These are phyloP conservation scores for Brachypodium distachyon DNA, from an alignment of 202 grass and related monocot genomes.

Conservation along the genomic window DNA sequence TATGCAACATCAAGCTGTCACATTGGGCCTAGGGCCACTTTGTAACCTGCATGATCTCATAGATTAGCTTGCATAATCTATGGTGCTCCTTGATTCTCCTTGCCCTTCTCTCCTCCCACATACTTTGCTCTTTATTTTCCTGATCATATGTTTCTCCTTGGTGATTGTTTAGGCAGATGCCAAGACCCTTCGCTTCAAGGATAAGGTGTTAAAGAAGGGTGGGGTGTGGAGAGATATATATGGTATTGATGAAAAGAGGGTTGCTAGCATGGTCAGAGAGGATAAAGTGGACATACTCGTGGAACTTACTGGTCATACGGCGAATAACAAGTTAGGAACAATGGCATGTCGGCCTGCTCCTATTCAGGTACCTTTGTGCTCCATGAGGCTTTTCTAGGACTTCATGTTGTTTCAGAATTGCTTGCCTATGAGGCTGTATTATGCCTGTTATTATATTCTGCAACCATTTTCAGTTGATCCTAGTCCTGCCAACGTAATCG, in stretches of 20 bases:
- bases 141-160: constrained; percentile 1
- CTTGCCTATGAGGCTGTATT: not conserved
- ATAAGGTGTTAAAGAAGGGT: constrained; percentile 91
- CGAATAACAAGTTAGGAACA: constrained; percentile 94
- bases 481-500: not conserved
- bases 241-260: constrained; percentile 87
- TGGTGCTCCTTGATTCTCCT: constrained; percentile 2
- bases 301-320: constrained; percentile 98
- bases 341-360: constrained; percentile 94
- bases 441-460: not conserved
- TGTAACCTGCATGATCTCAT: not conserved
- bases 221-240: constrained; percentile 97
- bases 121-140: constrained; percentile 12
- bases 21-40: not conserved
- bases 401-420: not conserved
- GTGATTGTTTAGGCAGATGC: constrained; percentile 85
- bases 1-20: not conserved
- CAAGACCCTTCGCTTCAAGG: constrained; percentile 91
- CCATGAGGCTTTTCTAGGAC: not conserved
- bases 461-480: not conserved
- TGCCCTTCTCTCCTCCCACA: not conserved
- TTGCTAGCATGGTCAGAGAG: constrained; percentile 82
- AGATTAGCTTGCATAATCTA: not conserved
- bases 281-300: constrained; percentile 98
- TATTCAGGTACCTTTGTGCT: constrained; percentile 59